A percentile compares a stretch with the other conserved stretches of the same genome.
Evolutionary conservation across 345 rosid genomes (phyloP).

Genomic region (Barbarea vulgaris): DNA sequence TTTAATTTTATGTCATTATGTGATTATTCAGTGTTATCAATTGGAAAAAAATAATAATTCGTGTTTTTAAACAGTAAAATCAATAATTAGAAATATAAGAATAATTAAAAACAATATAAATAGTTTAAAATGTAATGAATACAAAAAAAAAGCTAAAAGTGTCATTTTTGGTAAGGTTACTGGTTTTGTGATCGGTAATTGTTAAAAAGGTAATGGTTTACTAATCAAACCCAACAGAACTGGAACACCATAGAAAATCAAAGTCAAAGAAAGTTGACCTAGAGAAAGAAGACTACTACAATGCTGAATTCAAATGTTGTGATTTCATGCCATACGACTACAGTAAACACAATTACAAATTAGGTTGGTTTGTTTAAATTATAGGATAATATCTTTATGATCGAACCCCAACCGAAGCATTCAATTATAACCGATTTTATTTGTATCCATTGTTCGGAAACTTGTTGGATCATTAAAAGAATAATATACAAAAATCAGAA

Average conservation of each 20-base stretch:
- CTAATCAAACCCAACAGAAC: background rate
- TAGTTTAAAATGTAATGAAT: background rate
- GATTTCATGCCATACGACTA: slow-evolving; percentile 15
- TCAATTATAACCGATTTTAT: background rate
- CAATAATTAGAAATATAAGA: background rate
- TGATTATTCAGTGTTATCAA: too few species aligned
- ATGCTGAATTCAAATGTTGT: slow-evolving; percentile 21
- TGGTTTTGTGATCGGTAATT: background rate
- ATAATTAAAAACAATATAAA: background rate
- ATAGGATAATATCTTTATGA: background rate
- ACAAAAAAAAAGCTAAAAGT: background rate
- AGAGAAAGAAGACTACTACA: slow-evolving; percentile 7
- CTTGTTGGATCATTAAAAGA: background rate
- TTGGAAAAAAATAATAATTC: too few species aligned
- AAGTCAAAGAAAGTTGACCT: slow-evolving; percentile 36
- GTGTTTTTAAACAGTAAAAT: too few species aligned
- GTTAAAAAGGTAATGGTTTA: too few species aligned
- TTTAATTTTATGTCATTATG: too few species aligned
- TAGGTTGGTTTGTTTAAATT: background rate
- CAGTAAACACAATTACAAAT: background rate
- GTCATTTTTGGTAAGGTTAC: background rate
- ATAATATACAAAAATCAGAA: background rate
- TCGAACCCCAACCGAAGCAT: background rate
- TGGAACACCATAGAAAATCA: slow-evolving; percentile 14
- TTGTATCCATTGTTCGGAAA: background rate